Conservation (phyloP, 2,329 filamentous ascomycete genomes). For the Fonsecaea monophora region DNA sequence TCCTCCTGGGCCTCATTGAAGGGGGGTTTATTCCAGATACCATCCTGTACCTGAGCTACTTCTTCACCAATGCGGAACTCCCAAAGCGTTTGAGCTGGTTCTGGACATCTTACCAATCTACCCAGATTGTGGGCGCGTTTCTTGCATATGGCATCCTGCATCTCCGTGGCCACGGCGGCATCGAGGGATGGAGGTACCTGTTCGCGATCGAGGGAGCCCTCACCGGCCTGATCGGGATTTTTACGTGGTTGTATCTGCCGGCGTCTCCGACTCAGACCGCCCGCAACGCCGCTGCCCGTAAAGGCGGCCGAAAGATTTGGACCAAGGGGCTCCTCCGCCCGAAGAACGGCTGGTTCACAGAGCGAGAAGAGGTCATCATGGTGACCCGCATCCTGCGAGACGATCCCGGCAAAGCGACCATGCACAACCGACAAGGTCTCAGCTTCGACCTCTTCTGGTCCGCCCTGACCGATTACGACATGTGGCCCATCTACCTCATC, state of each 20-base stretch:
- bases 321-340: conserved; percentile 56
- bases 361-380: conserved; percentile 66
- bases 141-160: conserved; percentile 42
- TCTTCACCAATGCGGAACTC: conserved; percentile 74
- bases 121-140: conserved; percentile 39
- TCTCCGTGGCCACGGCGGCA: conserved; percentile 49
- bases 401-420: conserved; percentile 65
- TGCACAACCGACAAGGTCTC: conserved; percentile 66
- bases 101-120: conserved; percentile 66
- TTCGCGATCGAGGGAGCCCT: conserved; percentile 46
- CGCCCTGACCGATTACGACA: conserved; percentile 64
- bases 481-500: conserved; percentile 65
- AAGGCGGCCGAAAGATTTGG: background rate
- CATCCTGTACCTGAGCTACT: conserved; percentile 59
- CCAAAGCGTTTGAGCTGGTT: conserved; percentile 72
- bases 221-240: conserved; percentile 62
- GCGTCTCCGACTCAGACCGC: conserved; percentile 69
- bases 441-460: conserved; percentile 65
- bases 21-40: conserved; percentile 62
- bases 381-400: conserved; percentile 67
- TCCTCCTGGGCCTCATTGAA: conserved; percentile 55
- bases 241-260: conserved; percentile 67
- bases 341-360: conserved; percentile 64
- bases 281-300: conserved; percentile 51
- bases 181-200: conserved; percentile 58